Percentiles rank a stretch among this genome's conserved stretches.
Conservation (phyloP, 306 rosid species). For the Cicer judaicum region DNA sequence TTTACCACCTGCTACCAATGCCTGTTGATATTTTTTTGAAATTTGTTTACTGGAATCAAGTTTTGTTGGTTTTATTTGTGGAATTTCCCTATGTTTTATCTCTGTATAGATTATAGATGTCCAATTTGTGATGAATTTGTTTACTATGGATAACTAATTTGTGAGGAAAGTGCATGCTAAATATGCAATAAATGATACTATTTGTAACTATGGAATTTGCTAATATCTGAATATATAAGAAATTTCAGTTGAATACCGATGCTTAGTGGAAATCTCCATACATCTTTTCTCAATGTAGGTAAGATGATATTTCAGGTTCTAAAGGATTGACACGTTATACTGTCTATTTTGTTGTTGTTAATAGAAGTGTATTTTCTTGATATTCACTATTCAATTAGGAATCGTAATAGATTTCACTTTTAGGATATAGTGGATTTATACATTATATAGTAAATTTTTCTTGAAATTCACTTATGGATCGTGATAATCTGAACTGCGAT, state of each 20-base stretch:
- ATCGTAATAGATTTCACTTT: conserved; percentile 19
- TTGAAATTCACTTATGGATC: conserved; percentile 8
- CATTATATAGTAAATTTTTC: neutral
- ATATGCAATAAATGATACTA: conserved; percentile 5
- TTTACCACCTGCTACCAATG: conserved; percentile 4
- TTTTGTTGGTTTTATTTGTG: conserved; percentile 27
- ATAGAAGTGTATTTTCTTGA: neutral
- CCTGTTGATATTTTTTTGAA: conserved; percentile 9
- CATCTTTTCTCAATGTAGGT: conserved; percentile 12
- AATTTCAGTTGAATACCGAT: conserved; percentile 9
- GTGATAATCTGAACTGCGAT: neutral
- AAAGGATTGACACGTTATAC: neutral
- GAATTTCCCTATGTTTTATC: conserved; percentile 9
- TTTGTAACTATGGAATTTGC: neutral
- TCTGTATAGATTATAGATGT: conserved; percentile 9
- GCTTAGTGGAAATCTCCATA: neutral
- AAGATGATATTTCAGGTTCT: conserved; percentile 25
- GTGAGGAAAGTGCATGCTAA: neutral
- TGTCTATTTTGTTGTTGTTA: neutral
- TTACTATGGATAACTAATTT: neutral
- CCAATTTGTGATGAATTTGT: conserved; percentile 23
- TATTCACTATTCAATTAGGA: conserved; percentile 13
- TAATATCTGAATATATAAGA: neutral
- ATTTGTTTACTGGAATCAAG: conserved; percentile 30
- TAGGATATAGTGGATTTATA: conserved; percentile 2